phyloP scores from a whole-genome alignment of 2,329 filamentous ascomycete genomes.

The Calonectria leucothoes region DNA sequence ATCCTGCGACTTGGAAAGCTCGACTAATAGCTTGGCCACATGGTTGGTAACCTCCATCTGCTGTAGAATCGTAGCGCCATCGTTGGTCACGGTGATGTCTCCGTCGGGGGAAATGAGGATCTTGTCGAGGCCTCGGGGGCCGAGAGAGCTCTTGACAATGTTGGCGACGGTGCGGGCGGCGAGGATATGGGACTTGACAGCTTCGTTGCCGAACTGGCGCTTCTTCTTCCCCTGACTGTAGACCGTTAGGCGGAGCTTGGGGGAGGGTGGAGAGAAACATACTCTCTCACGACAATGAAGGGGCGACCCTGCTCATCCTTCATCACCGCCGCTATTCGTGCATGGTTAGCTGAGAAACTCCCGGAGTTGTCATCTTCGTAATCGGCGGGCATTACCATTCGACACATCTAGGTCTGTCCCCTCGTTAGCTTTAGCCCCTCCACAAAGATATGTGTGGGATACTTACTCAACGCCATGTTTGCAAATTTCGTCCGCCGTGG shows the following conservation, averaged over 20 bases:
- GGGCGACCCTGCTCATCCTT: conserved; percentile 98
- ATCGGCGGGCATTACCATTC: conserved; percentile 70
- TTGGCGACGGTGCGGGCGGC: conserved; percentile 95
- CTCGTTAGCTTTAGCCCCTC: conserved; percentile 51
- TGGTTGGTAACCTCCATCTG: conserved; percentile 99
- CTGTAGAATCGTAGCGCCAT: conserved; percentile 95
- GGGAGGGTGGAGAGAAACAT: conserved; percentile 54
- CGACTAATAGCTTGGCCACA: conserved; percentile 95
- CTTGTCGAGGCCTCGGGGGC: conserved; percentile 96
- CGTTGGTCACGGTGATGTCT: conserved; percentile 99
- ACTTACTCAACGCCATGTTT: conserved; percentile 56
- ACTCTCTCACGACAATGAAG: conserved; percentile 99
- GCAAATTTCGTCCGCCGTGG: conserved; percentile 39
- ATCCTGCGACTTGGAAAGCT: conserved; percentile 98
- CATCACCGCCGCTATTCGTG: conserved; percentile 73
- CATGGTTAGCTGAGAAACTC: conserved; percentile 34
- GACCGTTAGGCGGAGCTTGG: conserved; percentile 24
- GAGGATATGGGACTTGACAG: conserved; percentile 97
- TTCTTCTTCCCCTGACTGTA: conserved; percentile 95
- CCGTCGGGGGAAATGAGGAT: conserved; percentile 98
- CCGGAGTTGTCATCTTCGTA: conserved; percentile 14
- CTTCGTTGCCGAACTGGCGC: conserved; percentile 95
- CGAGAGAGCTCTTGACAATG: conserved; percentile 97
- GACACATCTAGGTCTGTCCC: conserved; percentile 81
- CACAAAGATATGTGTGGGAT: conserved; percentile 32